Evolutionary conservation across 2,329 filamentous ascomycete genomes (phyloP).

Genomic region (Macrophomina tecta): DNA sequence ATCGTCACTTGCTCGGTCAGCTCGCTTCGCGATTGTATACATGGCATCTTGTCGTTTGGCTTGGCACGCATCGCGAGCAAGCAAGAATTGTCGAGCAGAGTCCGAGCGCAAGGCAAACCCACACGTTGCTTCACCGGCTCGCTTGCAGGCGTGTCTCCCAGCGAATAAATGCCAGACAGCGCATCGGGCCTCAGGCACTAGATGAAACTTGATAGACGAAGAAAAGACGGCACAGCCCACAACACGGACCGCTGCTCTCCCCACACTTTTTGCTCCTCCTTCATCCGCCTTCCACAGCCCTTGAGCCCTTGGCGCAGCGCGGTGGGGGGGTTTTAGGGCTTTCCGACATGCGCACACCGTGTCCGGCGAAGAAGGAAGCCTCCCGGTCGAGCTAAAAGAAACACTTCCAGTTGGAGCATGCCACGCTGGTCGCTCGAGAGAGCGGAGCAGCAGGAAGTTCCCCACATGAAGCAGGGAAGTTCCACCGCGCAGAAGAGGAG

Average conservation of each 20-base stretch:
- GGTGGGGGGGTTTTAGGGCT: background rate
- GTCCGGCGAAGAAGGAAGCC: background rate
- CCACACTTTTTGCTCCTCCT: background rate
- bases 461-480: background rate
- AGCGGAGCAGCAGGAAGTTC: background rate
- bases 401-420: conserved; percentile 18
- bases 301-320: background rate
- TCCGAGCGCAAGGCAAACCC: conserved; percentile 14
- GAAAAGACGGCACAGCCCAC: background rate
- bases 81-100: conserved; percentile 5
- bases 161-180: conserved; percentile 21
- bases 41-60: background rate
- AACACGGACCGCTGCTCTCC: no score
- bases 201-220: conserved; percentile 2
- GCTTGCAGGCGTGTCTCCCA: background rate
- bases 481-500: background rate
- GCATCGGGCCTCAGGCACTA: conserved; percentile 21
- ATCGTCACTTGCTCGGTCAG: no score
- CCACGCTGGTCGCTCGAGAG: conserved; percentile 10
- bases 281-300: no score
- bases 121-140: conserved; percentile 14
- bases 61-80: background rate
- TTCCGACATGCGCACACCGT: background rate
- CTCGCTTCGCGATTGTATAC: background rate
- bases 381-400: background rate